Evolutionary conservation across 2,329 filamentous ascomycete genomes (phyloP).

Genomic region (Sporothrix brunneoviolacea): DNA sequence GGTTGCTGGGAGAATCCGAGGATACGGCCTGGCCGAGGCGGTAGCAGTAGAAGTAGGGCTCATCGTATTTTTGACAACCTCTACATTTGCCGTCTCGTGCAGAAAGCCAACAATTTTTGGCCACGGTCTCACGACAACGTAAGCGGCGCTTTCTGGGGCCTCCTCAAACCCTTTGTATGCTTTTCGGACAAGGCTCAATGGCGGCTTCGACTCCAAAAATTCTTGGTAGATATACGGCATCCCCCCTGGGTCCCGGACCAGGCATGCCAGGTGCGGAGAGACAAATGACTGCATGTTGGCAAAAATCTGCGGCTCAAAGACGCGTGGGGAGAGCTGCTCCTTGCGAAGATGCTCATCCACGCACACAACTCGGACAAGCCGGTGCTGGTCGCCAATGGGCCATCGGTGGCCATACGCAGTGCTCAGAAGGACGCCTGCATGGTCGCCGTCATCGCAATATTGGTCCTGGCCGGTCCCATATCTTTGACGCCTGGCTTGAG

Average conservation of each 20-base stretch:
- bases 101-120: slow-evolving; percentile 55
- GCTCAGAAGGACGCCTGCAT: slow-evolving; percentile 39
- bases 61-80: not conserved
- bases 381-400: slow-evolving; percentile 30
- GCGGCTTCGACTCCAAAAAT: slow-evolving; percentile 39
- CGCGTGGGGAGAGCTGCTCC: slow-evolving; percentile 25
- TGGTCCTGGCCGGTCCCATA: not conserved
- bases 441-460: slow-evolving; percentile 26
- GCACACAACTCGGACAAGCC: slow-evolving; percentile 38
- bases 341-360: slow-evolving; percentile 21
- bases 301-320: slow-evolving; percentile 19
- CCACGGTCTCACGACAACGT: slow-evolving; percentile 43
- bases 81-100: slow-evolving; percentile 28
- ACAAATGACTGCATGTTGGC: slow-evolving; percentile 9
- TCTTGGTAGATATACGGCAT: slow-evolving; percentile 37
- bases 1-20: slow-evolving; percentile 37
- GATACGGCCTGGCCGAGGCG: slow-evolving; percentile 36
- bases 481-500: not conserved
- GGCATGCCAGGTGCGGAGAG: slow-evolving; percentile 18
- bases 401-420: slow-evolving; percentile 45
- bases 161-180: slow-evolving; percentile 31
- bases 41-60: not conserved
- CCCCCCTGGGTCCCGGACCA: slow-evolving; percentile 34
- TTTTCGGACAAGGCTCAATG: slow-evolving; percentile 31
- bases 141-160: slow-evolving; percentile 38